Base-by-base conservation (phyloP, 371 early-diverging fungal genomes). In the Rozella allomycis region DNA sequence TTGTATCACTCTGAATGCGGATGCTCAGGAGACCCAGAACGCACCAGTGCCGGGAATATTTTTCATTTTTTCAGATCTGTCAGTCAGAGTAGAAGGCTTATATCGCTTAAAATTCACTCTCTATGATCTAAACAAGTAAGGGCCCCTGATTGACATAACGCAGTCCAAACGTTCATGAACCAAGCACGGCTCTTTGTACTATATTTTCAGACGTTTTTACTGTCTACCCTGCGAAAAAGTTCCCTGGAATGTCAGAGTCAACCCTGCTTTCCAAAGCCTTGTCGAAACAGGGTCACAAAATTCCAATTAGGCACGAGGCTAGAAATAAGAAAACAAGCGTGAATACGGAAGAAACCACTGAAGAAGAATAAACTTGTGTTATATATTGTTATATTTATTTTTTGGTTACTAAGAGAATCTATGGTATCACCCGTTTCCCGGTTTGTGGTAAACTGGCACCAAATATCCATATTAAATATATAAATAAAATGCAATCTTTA, bases 31-130 rank as follows among this genome's bases (percentile, higher is more conserved):
- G n/a, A n/a, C n/a, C n/a, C n/a, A n/a, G n/a, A n/a, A n/a, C n/a
- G n/a, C n/a, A n/a, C n/a, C n/a, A n/a, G n/a, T n/a, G n/a, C 59
- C 61, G 17, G 75, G 76, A 8, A 70, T 78, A 26, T 81, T 62
- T 28, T 77, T 74, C 41, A 49, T 74, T 25, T 77, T 77, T 42
- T 70, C 64, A 35, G 78, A 77, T 25, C 38, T 77, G 6, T 67
- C 67, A 27, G 55, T 77, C 16, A 51, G 78, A 23, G 62, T 60
- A 8, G 67, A 69, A 40, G 78, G 78, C 3, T 35, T 43, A 0
- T 77, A 63, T 49, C 55, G 64, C 3, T 49, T 77, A 3, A 83
- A 80, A 33, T 74, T 74, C 39, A 55, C 65, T 2, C 51, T 77
- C 25, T 40, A 49, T 17, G 32, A 37, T 12, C 23, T 38, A 50